phyloP scores from a whole-genome alignment of 2,329 filamentous ascomycete species.

The Pestalotiopsis sp. region DNA sequence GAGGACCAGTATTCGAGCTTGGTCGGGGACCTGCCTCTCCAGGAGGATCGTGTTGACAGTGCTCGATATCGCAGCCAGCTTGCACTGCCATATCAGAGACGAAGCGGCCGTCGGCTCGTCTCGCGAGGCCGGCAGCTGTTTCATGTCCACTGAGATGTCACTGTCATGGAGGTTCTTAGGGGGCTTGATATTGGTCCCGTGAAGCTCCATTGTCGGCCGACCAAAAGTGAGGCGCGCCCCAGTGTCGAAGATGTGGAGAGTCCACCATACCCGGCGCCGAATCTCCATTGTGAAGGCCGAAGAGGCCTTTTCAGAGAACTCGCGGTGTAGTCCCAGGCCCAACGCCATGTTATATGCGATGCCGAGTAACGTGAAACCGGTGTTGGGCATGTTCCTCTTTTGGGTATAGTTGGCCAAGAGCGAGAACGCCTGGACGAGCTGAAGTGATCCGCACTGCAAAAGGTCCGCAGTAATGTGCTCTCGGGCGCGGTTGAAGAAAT shows the following conservation, averaged over 20 bases:
- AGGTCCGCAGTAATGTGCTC: conserved; percentile 30
- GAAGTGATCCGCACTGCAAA: conserved; percentile 36
- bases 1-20: background rate
- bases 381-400: conserved; percentile 51
- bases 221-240: conserved; percentile 49
- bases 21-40: background rate
- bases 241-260: conserved; percentile 46
- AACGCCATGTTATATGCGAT: conserved; percentile 50
- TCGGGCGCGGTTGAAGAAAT: conserved; percentile 30
- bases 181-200: background rate
- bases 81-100: background rate
- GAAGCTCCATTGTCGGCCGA: conserved; percentile 22
- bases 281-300: conserved; percentile 39
- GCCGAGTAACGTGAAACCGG: conserved; percentile 49
- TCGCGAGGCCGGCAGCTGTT: background rate
- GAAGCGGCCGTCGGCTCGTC: background rate
- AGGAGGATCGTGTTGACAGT: background rate
- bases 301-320: conserved; percentile 37
- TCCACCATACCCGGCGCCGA: conserved; percentile 44
- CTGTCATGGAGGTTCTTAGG: background rate
- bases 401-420: conserved; percentile 45
- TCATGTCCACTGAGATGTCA: background rate
- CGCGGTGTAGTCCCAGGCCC: conserved; percentile 48
- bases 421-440: conserved; percentile 32
- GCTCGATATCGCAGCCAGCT: background rate